Base-by-base conservation (phyloP, 108 stramenopile genomes). In the Aureococcus anophagefferens region DNA sequence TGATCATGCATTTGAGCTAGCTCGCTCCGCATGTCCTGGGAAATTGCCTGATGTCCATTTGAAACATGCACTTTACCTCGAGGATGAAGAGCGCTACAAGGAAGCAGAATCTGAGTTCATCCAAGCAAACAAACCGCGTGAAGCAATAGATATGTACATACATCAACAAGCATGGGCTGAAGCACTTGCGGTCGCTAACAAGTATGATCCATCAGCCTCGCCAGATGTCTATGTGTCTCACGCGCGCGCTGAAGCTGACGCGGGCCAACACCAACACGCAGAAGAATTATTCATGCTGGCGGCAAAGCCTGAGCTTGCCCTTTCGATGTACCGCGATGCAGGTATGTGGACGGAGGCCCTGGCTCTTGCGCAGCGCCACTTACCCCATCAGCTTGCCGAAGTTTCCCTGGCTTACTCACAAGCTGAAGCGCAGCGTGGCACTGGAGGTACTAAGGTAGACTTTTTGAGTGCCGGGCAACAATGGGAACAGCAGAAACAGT, bases 101-200 rank as follows among this genome's bases (percentile, higher is more conserved):
- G 84, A 83, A 66, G 88, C 88, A 17, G 88, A 88, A 66, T 77
- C 45, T 0, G 84, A 82, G 76, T 88, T 87, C 64, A 59, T 88
- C 35, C n/a, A 69, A 68, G 88, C 86, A 31, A 72, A 74, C 33
- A 85, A 84, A 66, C 88, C 86, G 5, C 72, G 80, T 46, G 88
- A 88, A 73, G 88, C 88, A 69, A 84, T 88, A 67, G 86, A 88
- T 18, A 88, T 88, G 88, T 85, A 81, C 68, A 46, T 82, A 17
- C 86, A 86, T 79, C 81, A 84, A 65, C 76, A 86, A 62, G 79
- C 76, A n/a, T 88, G 82, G 82, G 65, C 45, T 37, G 64, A 67
- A 33, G 86, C 86, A 0, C 45, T 80, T 36, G 83, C 86, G 45
- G 81, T 87, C 0, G 88, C 88, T 9, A 84, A 85, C 33, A 29